Percentiles rank a stretch among this genome's conserved stretches.
phyloP scores from a whole-genome alignment of 805 yeast genomes.

The Candida arabinofermentans region DNA sequence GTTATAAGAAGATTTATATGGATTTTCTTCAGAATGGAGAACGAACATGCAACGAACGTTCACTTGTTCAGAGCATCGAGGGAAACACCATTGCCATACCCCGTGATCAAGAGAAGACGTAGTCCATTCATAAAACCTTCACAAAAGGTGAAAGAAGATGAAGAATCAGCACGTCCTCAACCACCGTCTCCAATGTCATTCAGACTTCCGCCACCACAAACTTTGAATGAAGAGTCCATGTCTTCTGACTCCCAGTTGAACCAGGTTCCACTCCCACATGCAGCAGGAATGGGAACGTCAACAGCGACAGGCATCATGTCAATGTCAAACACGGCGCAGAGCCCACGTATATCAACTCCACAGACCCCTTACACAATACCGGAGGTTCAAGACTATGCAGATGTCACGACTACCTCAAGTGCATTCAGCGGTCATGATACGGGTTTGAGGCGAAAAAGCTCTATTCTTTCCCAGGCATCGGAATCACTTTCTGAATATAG shows the following conservation, averaged over 20 bases:
- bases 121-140: neutral
- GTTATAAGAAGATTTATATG: constrained; percentile 79
- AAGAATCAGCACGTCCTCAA: neutral
- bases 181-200: neutral
- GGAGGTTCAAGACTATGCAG: neutral
- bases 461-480: neutral
- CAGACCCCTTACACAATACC: neutral
- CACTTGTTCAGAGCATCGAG: constrained; percentile 81
- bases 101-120: constrained; percentile 27
- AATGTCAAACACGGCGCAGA: neutral
- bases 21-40: constrained; percentile 91
- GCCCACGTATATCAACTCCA: neutral
- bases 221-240: neutral
- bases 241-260: neutral
- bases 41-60: constrained; percentile 92
- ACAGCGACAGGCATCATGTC: constrained; percentile 13
- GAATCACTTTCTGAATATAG: neutral
- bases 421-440: neutral
- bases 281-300: constrained; percentile 1
- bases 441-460: neutral
- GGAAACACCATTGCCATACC: constrained; percentile 82
- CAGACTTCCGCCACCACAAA: constrained; percentile 4
- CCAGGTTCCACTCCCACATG: neutral
- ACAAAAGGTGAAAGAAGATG: neutral
- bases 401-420: neutral